Conservation (phyloP, 176 grass and related monocot genomes). For the Triticum monococcum region DNA sequence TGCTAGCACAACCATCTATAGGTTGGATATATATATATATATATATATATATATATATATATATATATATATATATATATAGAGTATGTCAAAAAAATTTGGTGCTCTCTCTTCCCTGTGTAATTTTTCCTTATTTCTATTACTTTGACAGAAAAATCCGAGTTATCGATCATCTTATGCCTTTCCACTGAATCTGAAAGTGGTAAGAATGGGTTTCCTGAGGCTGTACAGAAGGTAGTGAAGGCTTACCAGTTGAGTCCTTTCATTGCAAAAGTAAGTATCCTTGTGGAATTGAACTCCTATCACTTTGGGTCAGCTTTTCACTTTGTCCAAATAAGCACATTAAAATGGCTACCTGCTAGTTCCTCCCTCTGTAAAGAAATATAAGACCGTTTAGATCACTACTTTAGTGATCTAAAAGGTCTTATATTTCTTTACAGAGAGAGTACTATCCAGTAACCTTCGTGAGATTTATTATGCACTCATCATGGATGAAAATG, state of each 20-base stretch:
- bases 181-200: conserved; percentile 47
- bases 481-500: not conserved
- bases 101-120: not conserved
- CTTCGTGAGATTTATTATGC: not conserved
- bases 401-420: too few relatives aligned
- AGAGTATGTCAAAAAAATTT: not conserved
- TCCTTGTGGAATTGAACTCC: not conserved
- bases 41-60: not conserved
- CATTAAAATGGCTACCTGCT: not conserved
- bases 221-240: conserved; percentile 58
- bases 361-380: not conserved
- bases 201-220: conserved; percentile 41
- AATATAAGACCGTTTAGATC: too few relatives aligned
- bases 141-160: conserved; percentile 56
- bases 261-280: conserved; percentile 69
- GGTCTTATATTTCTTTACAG: too few relatives aligned
- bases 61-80: not conserved
- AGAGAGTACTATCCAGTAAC: too few relatives aligned
- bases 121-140: not conserved
- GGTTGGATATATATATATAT: not conserved
- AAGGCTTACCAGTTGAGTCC: conserved; percentile 48
- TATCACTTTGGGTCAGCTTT: not conserved
- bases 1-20: not conserved
- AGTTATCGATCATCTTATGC: conserved; percentile 79
- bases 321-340: not conserved